Base-by-base conservation (phyloP, 345 rosid genomes). In the Arabidopsis suecica region DNA sequence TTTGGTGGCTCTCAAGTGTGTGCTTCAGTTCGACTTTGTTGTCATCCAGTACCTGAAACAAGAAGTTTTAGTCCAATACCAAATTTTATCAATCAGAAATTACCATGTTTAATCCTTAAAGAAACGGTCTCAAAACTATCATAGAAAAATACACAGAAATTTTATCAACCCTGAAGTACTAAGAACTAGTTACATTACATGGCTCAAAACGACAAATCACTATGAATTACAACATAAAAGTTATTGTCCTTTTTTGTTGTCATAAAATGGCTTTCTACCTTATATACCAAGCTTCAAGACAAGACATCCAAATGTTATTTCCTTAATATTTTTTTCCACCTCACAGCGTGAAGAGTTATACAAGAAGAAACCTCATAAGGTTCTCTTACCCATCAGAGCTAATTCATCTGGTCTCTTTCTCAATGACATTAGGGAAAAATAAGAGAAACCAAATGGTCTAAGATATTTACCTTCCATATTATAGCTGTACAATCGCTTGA, bases 401-500 rank as follows among this genome's bases (percentile, higher is more conserved):
- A 65, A n/a, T 23, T 72, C 61, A 20, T 42, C 1, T 57, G 23
- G 48, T 72, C 40, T 65, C 38, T 38, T 49, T 57, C 33, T 11
- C 48, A 65, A 11, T n/a, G 45, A 41, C 72, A 63, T 36, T 3
- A 48, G 16, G 28, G 2, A 59, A 67, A 67, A 5, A 48, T 48
- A 66, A 48, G 68, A 6, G 32, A 41, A 41, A 20, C 37, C 20
- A 58, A 58, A 57, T 47, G 36, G 49, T 23, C 30, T 8, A 65
- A 12, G 23, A 16, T 48, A 23, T 42, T 30, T 84, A 94, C 98
- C 98, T 88, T 79, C 98, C 97, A 94, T 81, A 89, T 89, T 53
- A 91, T 88, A 79, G 98, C 91, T 59, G 88, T 89, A 79, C 95
- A 89, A 80, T 94, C 98, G 62, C 96, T 83, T 61, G 97, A 91